These are phyloP conservation scores for Pichia ethanolica DNA, from an alignment of 805 yeast species.

Conservation along the genomic window DNA sequence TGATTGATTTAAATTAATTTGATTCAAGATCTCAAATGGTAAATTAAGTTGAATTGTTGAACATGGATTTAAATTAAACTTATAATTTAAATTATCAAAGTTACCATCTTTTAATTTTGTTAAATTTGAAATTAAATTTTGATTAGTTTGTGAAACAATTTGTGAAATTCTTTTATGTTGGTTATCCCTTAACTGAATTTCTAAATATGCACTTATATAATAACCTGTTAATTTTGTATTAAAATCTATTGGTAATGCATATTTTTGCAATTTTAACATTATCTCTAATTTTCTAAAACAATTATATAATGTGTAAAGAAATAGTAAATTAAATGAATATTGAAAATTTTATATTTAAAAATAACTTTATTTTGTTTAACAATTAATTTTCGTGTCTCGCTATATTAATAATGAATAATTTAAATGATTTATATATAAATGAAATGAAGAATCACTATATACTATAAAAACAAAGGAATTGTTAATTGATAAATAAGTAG, in stretches of 20 bases:
- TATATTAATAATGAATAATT: no score
- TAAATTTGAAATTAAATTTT: neutral
- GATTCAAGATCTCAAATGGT: neutral
- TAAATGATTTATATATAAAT: no score
- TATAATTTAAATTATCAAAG: neutral
- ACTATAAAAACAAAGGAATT: no score
- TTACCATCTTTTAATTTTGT: neutral
- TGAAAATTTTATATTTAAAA: no score
- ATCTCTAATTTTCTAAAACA: no score
- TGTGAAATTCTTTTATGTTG: neutral
- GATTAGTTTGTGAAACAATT: constrained; percentile 1
- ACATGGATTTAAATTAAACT: neutral
- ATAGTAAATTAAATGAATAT: neutral
- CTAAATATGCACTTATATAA: constrained; percentile 1
- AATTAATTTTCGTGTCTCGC: no score
- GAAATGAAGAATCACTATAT: no score
- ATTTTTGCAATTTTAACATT: no score
- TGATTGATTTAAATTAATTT: neutral
- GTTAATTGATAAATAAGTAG: no score
- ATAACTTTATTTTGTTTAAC: no score
- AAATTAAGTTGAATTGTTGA: neutral
- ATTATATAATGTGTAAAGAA: neutral
- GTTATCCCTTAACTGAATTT: neutral
- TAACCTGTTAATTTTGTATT: neutral
- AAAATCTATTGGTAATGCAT: no score